A percentile compares a stretch with the other conserved stretches of the same genome.
Conservation (phyloP, 352 stramenopile genomes). For the Saprolegnia diclina region DNA sequence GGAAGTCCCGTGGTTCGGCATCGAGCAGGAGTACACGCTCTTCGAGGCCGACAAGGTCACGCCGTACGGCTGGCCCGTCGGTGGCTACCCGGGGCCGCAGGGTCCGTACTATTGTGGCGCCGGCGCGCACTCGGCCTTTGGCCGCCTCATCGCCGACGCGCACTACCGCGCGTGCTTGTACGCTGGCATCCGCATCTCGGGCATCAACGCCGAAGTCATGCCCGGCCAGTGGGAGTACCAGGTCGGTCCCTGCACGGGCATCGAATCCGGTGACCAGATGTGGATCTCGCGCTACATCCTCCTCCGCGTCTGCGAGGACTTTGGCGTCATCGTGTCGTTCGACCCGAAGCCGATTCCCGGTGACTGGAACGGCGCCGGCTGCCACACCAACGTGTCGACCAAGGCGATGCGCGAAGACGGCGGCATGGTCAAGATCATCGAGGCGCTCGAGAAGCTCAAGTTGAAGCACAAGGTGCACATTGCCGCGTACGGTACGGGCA, state of each 20-base stretch:
- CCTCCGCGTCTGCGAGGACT: constrained; percentile 95
- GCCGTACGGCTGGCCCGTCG: constrained; percentile 89
- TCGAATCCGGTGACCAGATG: constrained; percentile 94
- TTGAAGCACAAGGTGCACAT: constrained; percentile 97
- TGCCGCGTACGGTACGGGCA: constrained; percentile 93
- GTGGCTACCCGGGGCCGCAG: constrained; percentile 84
- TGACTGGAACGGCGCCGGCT: constrained; percentile 97
- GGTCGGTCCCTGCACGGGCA: constrained; percentile 94
- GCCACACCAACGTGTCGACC: constrained; percentile 96
- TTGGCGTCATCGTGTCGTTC: constrained; percentile 95
- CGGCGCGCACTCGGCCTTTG: constrained; percentile 94
- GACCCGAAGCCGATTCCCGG: constrained; percentile 97
- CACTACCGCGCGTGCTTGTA: constrained; percentile 95
- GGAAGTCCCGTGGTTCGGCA: constrained; percentile 90
- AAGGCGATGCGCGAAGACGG: constrained; percentile 94
- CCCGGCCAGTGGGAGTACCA: constrained; percentile 97
- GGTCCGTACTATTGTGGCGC: constrained; percentile 92
- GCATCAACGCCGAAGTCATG: constrained; percentile 98
- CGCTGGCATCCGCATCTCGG: constrained; percentile 92
- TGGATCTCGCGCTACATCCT: constrained; percentile 97
- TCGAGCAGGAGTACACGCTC: constrained; percentile 97
- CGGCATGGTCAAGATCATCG: constrained; percentile 91
- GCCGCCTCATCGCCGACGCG: constrained; percentile 91
- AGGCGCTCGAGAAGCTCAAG: constrained; percentile 97
- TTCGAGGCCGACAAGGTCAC: constrained; percentile 86